Percentiles rank a stretch among this genome's conserved stretches.
Evolutionary conservation across 106 monocot genomes (phyloP).

Genomic region (Dioscorea zingiberensis): DNA sequence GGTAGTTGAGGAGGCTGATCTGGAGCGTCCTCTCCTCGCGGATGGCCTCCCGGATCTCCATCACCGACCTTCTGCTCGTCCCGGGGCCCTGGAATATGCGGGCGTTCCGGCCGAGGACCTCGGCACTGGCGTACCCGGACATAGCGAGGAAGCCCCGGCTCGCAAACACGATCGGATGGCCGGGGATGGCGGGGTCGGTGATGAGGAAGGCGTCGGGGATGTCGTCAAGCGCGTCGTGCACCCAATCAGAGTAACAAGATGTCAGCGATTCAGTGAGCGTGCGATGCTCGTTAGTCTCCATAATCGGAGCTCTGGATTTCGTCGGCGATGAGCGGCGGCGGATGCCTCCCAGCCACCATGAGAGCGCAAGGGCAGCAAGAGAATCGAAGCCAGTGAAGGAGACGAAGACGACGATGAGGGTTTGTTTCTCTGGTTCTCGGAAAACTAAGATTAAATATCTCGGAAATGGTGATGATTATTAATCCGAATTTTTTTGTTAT

Average conservation of each 20-base stretch:
- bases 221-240: slow-evolving; percentile 64
- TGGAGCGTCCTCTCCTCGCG: slow-evolving; percentile 56
- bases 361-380: neutral
- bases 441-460: neutral
- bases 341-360: slow-evolving; percentile 1
- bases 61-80: slow-evolving; percentile 64
- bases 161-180: slow-evolving; percentile 94
- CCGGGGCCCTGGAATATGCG: slow-evolving; percentile 82
- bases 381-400: neutral
- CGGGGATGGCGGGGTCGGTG: slow-evolving; percentile 62
- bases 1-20: slow-evolving; percentile 67
- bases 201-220: slow-evolving; percentile 62
- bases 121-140: slow-evolving; percentile 52
- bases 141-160: slow-evolving; percentile 68
- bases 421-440: neutral
- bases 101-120: slow-evolving; percentile 73
- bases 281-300: slow-evolving; percentile 12
- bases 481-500: neutral
- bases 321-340: neutral
- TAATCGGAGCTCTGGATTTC: neutral
- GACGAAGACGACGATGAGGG: too few species aligned
- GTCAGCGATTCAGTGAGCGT: slow-evolving; percentile 47
- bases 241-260: slow-evolving; percentile 60
- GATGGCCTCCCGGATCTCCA: slow-evolving; percentile 79
- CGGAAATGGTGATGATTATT: neutral